Conservation (phyloP, 257 asterid genomes). For the Ilex asprella region DNA sequence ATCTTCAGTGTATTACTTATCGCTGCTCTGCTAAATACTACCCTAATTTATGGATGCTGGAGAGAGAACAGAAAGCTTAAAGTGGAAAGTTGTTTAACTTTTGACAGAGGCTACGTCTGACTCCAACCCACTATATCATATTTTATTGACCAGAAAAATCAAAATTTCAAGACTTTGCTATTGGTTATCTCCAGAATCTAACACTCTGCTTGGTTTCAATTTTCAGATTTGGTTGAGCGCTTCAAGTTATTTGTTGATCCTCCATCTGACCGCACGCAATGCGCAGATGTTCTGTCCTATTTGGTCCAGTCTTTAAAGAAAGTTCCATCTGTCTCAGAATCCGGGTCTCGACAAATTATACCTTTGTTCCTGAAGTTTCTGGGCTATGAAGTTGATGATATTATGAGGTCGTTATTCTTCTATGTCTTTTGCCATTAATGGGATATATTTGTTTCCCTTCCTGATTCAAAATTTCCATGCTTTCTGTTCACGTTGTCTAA, state of each 20-base stretch:
- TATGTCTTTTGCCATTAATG: constrained; percentile 3
- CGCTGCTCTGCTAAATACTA: too few relatives aligned
- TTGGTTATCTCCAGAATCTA: neutral
- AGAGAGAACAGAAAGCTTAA: too few relatives aligned
- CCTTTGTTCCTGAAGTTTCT: constrained; percentile 77
- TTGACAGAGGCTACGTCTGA: too few relatives aligned
- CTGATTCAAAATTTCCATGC: neutral
- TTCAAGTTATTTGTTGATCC: constrained; percentile 40
- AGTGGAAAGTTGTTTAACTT: too few relatives aligned
- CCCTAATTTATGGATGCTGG: too few relatives aligned
- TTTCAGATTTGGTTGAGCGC: constrained; percentile 60
- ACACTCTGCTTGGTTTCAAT: constrained; percentile 11
- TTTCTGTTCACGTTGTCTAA: neutral
- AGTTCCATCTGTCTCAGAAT: constrained; percentile 61
- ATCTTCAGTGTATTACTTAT: too few relatives aligned
- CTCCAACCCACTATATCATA: too few relatives aligned
- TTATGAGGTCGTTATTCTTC: constrained; percentile 37
- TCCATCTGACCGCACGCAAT: constrained; percentile 47
- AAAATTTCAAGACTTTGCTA: too few relatives aligned
- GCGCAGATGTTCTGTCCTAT: constrained; percentile 42
- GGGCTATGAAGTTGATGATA: constrained; percentile 53
- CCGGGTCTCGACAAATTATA: constrained; percentile 56
- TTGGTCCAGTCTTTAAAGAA: constrained; percentile 68
- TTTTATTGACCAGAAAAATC: too few relatives aligned
- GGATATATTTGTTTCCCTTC: constrained; percentile 6